phyloP scores from a whole-genome alignment of 1,284 basidiomycete genomes.

The Ustilago trichophora region DNA sequence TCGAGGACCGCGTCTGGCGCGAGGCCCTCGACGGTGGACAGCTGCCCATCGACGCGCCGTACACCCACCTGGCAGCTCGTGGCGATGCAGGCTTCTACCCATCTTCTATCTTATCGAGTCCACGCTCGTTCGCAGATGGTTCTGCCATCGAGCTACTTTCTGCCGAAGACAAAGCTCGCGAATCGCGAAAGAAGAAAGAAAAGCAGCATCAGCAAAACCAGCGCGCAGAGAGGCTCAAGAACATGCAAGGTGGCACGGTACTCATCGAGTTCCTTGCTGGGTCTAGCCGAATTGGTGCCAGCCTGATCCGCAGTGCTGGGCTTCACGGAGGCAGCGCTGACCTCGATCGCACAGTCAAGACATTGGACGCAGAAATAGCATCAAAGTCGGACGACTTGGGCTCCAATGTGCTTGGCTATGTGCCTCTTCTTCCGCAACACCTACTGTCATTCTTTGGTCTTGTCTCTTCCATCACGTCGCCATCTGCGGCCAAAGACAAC shows the following conservation, averaged over 20 bases:
- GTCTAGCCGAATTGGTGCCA: slow-evolving; percentile 43
- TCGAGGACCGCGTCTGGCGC: slow-evolving; percentile 50
- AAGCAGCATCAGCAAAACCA: slow-evolving; percentile 11
- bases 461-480: neutral
- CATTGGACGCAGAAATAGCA: no score
- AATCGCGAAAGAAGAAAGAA: slow-evolving; percentile 4
- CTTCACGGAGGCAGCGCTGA: slow-evolving; percentile 5
- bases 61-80: slow-evolving; percentile 49
- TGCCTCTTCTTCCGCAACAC: slow-evolving; percentile 50
- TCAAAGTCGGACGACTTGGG: neutral
- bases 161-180: slow-evolving; percentile 8
- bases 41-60: slow-evolving; percentile 52
- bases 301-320: slow-evolving; percentile 33
- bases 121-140: slow-evolving; percentile 12
- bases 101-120: slow-evolving; percentile 17
- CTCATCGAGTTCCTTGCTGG: slow-evolving; percentile 56
- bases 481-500: no score
- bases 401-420: slow-evolving; percentile 16
- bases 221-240: slow-evolving; percentile 10
- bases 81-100: slow-evolving; percentile 18
- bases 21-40: slow-evolving; percentile 41
- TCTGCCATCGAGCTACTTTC: slow-evolving; percentile 34
- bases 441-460: slow-evolving; percentile 43
- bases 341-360: no score
- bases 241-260: slow-evolving; percentile 55